A percentile compares a stretch with the other conserved stretches of the same genome.
phyloP scores from a whole-genome alignment of 805 yeast species.

The Sugiyamaella qingdaonensis region DNA sequence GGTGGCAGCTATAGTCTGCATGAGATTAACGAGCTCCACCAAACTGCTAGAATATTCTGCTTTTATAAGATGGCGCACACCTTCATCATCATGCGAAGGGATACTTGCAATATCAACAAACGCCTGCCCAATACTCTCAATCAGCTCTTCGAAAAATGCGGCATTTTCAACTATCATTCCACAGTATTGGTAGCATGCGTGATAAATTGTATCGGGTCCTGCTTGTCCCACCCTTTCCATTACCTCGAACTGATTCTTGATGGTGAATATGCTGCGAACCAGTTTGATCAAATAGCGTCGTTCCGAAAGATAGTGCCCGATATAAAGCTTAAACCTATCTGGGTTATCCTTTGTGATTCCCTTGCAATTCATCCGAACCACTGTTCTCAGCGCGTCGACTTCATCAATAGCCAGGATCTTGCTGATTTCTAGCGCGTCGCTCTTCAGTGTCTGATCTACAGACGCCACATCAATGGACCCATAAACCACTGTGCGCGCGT shows the following conservation, averaged over 20 bases:
- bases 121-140: background rate
- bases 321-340: conserved; percentile 11
- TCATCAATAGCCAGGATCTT: conserved; percentile 13
- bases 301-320: conserved; percentile 20
- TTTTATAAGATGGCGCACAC: background rate
- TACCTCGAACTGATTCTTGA: background rate
- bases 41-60: background rate
- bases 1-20: conserved; percentile 9
- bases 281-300: conserved; percentile 18
- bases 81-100: background rate
- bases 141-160: conserved; percentile 9
- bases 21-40: conserved; percentile 10
- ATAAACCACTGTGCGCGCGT: background rate
- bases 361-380: conserved; percentile 12
- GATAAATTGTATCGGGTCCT: background rate
- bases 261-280: conserved; percentile 2
- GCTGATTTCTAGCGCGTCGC: conserved; percentile 18
- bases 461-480: conserved; percentile 3
- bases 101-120: background rate
- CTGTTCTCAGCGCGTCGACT: conserved; percentile 17
- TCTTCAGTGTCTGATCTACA: conserved; percentile 7
- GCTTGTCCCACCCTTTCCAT: background rate
- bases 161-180: background rate
- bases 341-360: conserved; percentile 11
- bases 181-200: background rate